Evolutionary conservation across 1,284 basidiomycete genomes (phyloP), one percentile per base, ranked within the genome.

Genomic region (Ganoderma boninense): DNA sequence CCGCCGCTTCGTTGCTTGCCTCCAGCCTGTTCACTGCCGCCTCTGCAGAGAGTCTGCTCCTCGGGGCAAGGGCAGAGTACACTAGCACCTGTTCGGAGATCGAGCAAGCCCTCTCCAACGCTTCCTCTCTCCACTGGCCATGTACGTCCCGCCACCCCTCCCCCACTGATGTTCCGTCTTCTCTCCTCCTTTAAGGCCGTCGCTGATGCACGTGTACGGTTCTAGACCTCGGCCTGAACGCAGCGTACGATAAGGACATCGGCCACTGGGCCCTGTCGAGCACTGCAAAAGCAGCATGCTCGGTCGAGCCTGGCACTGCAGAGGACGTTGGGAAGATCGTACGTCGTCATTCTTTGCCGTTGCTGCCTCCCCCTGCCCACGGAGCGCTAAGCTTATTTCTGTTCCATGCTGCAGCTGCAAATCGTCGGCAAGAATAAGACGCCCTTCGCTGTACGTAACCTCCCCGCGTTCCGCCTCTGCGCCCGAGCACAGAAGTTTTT

Each of bases 381-480:
- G 60, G 67, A 57, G 6, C 68, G 40, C 67, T 40, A 26, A 40
- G 32, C 46, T 44, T 57, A 26, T 18, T 40, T n/a, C 16, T 18
- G 40, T 18, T 18, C 44, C 59, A n/a, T 32, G 26, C 10, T 38
- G 38, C 65, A 82, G 85, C 83, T 89, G 18, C 76, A 80, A 70
- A 87, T 90, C 38, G 64, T 91, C 4, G 85, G 75, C 7, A 71
- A 61, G 44, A 79, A 78, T 8, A 63, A 76, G 46, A 84, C 83
- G 2, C 80, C 82, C 1, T 86, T 86, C 61, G 83, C 81, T 2
- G 83, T 85, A 67, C 65, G 80, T 74, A 16, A 14, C 20, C 14
- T 46, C 13, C 23, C 49, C 23, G 23, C 49, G 23, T 52, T 52
- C 23, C 46, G n/a, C 20, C 46, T 16, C 29, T n/a, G 35, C 13